Conservation (phyloP, 306 rosid genomes). For the Vigna reflexopilosa region DNA sequence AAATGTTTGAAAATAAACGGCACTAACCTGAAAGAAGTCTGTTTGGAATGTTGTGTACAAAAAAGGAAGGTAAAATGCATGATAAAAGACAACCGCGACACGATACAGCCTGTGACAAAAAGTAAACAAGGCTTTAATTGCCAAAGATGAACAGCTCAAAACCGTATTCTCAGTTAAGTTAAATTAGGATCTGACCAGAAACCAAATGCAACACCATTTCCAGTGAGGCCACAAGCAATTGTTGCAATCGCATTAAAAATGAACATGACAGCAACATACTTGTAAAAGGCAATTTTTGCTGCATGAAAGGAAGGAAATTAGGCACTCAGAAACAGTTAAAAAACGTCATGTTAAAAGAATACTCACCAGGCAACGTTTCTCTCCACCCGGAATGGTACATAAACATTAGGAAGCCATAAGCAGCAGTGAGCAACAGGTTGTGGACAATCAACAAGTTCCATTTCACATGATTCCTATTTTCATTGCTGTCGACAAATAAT, state of each 20-base stretch:
- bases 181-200: conserved; percentile 1
- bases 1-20: neutral
- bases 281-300: conserved; percentile 21
- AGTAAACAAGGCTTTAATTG: neutral
- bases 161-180: neutral
- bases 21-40: conserved; percentile 66
- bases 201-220: conserved; percentile 17
- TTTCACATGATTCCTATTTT: conserved; percentile 49
- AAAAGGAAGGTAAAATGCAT: conserved; percentile 76
- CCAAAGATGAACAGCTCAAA: neutral
- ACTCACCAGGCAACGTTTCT: conserved; percentile 31
- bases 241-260: neutral
- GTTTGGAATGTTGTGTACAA: conserved; percentile 65
- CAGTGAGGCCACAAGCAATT: conserved; percentile 16
- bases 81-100: conserved; percentile 64
- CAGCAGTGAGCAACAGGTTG: conserved; percentile 63
- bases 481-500: conserved; percentile 57
- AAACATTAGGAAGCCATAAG: conserved; percentile 60
- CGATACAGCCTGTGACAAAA: conserved; percentile 60
- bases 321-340: neutral
- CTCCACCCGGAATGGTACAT: conserved; percentile 23
- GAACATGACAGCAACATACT: conserved; percentile 21
- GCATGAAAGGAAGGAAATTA: conserved; percentile 8
- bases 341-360: too few relatives aligned
- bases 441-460: conserved; percentile 75